A percentile compares a stretch with the other conserved stretches of the same genome.
Evolutionary conservation across 75 land plant species (phyloP).

Genomic region (Pinus tabuliformis): DNA sequence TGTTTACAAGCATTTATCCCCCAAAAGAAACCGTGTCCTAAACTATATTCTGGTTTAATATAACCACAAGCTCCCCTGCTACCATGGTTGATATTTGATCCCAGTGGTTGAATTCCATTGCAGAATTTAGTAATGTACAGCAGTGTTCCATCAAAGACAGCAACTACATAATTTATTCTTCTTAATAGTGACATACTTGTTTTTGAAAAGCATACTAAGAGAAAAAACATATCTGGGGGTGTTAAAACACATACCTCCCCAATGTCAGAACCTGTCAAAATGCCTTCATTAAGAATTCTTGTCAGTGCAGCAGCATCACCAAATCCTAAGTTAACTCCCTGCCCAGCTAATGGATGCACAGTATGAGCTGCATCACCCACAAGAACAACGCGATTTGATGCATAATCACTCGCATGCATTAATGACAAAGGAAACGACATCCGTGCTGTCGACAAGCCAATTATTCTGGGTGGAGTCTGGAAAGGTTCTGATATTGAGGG

Average conservation of each 20-base stretch:
- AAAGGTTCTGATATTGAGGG: constrained; percentile 59
- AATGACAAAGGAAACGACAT: constrained; percentile 84
- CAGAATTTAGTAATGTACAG: background rate
- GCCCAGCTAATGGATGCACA: constrained; percentile 98
- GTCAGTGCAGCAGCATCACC: constrained; percentile 81
- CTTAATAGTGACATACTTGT: background rate
- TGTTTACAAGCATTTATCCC: background rate
- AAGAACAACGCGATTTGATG: constrained; percentile 59
- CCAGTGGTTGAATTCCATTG: background rate
- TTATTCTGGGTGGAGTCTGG: constrained; percentile 72
- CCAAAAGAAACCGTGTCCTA: background rate
- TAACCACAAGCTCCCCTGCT: constrained; percentile 7
- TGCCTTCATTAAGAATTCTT: constrained; percentile 63
- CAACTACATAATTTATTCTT: background rate
- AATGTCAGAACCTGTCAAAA: constrained; percentile 64
- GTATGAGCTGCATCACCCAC: constrained; percentile 99
- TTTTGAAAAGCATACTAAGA: background rate
- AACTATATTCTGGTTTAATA: background rate
- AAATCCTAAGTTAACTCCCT: constrained; percentile 97
- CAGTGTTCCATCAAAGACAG: background rate
- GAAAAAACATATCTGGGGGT: background rate
- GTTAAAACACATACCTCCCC: constrained; percentile 64
- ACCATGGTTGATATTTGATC: background rate
- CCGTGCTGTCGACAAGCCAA: constrained; percentile 62
- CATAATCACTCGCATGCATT: constrained; percentile 73